These are phyloP conservation scores for Talaromyces piceae DNA, from an alignment of 2,329 filamentous ascomycete species.

Conservation along the genomic window DNA sequence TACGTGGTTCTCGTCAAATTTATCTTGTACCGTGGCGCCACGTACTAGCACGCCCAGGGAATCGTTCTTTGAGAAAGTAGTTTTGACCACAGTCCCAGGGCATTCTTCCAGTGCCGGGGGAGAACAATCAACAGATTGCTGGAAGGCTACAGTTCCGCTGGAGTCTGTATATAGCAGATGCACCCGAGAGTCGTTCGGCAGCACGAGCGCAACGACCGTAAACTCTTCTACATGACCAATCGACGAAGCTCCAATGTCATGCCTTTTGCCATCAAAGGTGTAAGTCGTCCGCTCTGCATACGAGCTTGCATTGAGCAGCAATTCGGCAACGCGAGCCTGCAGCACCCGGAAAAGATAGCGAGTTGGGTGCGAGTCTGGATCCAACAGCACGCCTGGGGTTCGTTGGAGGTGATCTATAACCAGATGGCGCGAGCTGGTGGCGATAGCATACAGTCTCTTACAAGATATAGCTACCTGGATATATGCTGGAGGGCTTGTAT, in stretches of 20 bases:
- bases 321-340: slow-evolving; percentile 20
- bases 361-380: slow-evolving; percentile 14
- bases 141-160: slow-evolving; percentile 13
- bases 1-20: slow-evolving; percentile 16
- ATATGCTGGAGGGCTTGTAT: slow-evolving; percentile 28
- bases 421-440: slow-evolving; percentile 26
- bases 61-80: slow-evolving; percentile 17
- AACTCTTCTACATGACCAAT: slow-evolving; percentile 15
- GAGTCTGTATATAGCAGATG: slow-evolving; percentile 18
- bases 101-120: slow-evolving; percentile 18
- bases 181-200: slow-evolving; percentile 23
- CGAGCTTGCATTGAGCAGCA: slow-evolving; percentile 31
- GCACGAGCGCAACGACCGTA: slow-evolving; percentile 21
- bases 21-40: slow-evolving; percentile 16
- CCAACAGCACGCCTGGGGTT: slow-evolving; percentile 25
- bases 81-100: slow-evolving; percentile 24
- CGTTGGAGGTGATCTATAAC: slow-evolving; percentile 29
- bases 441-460: slow-evolving; percentile 28
- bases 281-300: slow-evolving; percentile 24
- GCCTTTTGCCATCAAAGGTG: slow-evolving; percentile 17
- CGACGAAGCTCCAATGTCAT: slow-evolving; percentile 29
- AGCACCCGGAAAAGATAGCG: slow-evolving; percentile 27
- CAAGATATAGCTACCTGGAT: slow-evolving; percentile 32
- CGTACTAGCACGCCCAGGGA: slow-evolving; percentile 27
- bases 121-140: slow-evolving; percentile 8